Percentiles rank a stretch among this genome's conserved stretches.
These are phyloP conservation scores for Aspergillus ostianus DNA, from an alignment of 495 filamentous ascomycete genomes.

Conservation along the genomic window DNA sequence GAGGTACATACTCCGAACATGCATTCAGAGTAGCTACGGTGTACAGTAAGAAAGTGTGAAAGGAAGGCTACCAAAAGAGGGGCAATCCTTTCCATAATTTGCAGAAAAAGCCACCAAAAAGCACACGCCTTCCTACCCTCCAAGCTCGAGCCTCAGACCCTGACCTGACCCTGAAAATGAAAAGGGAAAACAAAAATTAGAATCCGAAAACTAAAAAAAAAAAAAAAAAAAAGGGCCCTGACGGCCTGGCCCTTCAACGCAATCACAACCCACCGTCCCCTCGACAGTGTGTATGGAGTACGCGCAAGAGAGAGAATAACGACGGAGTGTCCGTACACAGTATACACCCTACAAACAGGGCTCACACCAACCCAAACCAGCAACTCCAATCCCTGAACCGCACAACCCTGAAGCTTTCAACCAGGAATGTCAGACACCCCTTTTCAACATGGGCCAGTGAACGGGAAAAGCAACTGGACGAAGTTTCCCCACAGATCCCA, in stretches of 20 bases:
- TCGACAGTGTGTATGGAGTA: too few relatives aligned
- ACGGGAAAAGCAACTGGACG: too few relatives aligned
- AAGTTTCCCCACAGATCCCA: conserved; percentile 16
- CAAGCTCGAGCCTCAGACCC: conserved; percentile 6
- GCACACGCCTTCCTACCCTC: neutral
- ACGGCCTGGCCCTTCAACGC: too few relatives aligned
- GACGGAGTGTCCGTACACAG: too few relatives aligned
- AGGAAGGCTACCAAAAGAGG: neutral
- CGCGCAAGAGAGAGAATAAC: too few relatives aligned
- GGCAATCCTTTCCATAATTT: neutral
- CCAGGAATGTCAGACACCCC: neutral
- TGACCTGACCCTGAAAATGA: conserved; percentile 1
- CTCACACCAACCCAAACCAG: neutral
- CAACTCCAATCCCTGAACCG: neutral
- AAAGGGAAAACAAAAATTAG: conserved; percentile 1
- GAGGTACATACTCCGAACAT: neutral
- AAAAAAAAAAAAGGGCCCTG: neutral
- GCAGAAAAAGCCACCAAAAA: neutral
- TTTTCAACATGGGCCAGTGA: too few relatives aligned
- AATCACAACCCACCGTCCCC: too few relatives aligned
- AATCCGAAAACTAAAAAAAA: neutral
- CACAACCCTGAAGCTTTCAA: neutral
- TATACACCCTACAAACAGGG: neutral
- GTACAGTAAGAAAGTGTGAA: neutral
- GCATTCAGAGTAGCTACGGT: neutral